These are phyloP conservation scores for Eucalyptus urophylla DNA, from an alignment of 345 rosid genomes.

Conservation along the genomic window DNA sequence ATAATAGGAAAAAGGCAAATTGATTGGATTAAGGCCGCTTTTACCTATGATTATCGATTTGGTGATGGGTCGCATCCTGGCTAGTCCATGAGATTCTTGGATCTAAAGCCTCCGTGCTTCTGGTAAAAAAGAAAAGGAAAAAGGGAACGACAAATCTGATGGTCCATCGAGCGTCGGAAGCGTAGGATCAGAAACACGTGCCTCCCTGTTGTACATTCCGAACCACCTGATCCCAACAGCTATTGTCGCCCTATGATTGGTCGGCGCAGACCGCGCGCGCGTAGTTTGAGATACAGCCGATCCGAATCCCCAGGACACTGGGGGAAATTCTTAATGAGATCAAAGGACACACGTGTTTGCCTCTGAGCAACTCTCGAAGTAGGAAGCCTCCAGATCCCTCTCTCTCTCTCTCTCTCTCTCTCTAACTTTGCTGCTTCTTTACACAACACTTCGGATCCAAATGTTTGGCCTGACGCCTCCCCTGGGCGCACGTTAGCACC, in stretches of 20 bases:
- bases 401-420: neutral
- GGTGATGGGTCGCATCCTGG: neutral
- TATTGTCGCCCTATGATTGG: neutral
- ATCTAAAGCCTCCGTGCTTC: neutral
- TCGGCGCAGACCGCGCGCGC: neutral
- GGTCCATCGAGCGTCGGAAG: neutral
- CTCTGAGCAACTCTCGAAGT: neutral
- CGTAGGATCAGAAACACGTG: neutral
- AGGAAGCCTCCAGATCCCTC: neutral
- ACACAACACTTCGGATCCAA: neutral
- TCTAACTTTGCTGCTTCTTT: neutral
- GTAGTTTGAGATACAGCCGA: neutral
- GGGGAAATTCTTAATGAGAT: neutral
- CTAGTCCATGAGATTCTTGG: neutral
- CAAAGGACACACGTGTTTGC: neutral
- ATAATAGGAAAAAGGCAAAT: neutral
- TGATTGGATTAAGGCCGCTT: neutral
- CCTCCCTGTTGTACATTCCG: neutral
- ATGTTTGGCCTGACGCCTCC: neutral
- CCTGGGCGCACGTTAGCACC: slow-evolving; percentile 4
- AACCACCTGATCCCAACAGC: neutral
- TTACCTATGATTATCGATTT: too few species aligned
- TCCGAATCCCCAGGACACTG: neutral
- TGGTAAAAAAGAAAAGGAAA: neutral
- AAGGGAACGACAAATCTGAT: neutral